phyloP scores from a whole-genome alignment of 768 basidiomycete species.

The Albatrellus ellisii region DNA sequence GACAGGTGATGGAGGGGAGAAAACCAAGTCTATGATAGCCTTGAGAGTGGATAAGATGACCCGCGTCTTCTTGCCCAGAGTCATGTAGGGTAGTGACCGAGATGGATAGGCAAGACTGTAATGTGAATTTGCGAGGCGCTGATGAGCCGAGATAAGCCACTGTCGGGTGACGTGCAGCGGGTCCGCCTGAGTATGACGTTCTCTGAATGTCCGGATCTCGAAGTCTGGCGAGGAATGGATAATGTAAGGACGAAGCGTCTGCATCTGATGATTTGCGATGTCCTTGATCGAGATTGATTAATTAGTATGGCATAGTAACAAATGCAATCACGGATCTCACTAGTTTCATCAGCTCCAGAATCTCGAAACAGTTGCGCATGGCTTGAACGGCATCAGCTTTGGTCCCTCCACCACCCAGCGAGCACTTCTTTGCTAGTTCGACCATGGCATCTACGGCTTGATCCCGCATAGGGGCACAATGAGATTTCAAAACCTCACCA shows the following conservation, averaged over 20 bases:
- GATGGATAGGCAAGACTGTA: slow-evolving; percentile 24
- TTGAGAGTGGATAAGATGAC: slow-evolving; percentile 25
- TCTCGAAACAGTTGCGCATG: slow-evolving; percentile 74
- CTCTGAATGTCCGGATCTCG: slow-evolving; percentile 67
- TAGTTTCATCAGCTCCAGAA: slow-evolving; percentile 91
- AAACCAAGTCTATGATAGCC: slow-evolving; percentile 54
- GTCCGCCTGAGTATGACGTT: slow-evolving; percentile 24
- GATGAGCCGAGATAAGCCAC: slow-evolving; percentile 12
- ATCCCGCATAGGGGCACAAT: slow-evolving; percentile 92
- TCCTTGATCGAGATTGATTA: slow-evolving; percentile 38
- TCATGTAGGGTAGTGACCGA: slow-evolving; percentile 23
- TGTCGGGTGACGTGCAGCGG: slow-evolving; percentile 12
- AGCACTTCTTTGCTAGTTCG: slow-evolving; percentile 44
- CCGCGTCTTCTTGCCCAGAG: slow-evolving; percentile 11
- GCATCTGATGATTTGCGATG: slow-evolving; percentile 92
- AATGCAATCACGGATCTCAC: slow-evolving; percentile 25
- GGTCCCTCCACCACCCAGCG: slow-evolving; percentile 38
- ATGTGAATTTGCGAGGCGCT: slow-evolving; percentile 6
- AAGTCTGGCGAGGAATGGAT: slow-evolving; percentile 67
- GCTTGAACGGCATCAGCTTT: slow-evolving; percentile 59
- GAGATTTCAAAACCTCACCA: slow-evolving; percentile 72
- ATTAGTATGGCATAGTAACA: background rate
- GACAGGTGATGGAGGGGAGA: slow-evolving; percentile 33
- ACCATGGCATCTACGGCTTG: slow-evolving; percentile 77
- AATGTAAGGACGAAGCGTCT: slow-evolving; percentile 85